Evolutionary conservation across 1,284 basidiomycete species (phyloP), one percentile per base, ranked within the genome.

Genomic region (Marasmius oreades): DNA sequence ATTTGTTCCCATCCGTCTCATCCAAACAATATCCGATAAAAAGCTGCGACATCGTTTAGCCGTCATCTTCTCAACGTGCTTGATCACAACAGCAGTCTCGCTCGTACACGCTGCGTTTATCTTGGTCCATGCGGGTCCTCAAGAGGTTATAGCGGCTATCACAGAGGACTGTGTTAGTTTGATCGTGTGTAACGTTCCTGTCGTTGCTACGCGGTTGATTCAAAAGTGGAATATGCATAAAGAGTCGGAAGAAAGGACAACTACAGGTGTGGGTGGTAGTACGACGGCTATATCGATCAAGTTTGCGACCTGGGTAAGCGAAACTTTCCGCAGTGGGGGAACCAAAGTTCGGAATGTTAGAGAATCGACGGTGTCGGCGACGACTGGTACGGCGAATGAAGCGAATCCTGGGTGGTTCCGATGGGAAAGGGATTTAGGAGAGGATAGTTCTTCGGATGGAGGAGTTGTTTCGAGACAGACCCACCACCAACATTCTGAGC

Each of bases 71-170:
- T 71, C 69, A 6, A 72, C 70, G 7, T 66, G 64, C 46, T 66
- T 71, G 16, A 62, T 70, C 18, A 70, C 67, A 2, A 71, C 70
- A 2, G 65, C 73, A 36, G 72, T 73, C 16, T 71, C 70, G 22
- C 66, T 73, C 37, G 70, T 73, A 5, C 72, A 73, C 53, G 70
- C 70, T 2, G 65, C 62, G 7, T 69, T 66, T 53, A 71, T 73
- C 50, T 64, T 73, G 52, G 18, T 53, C 23, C 18, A 26, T 28
- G 39, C 52, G 23, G 52, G 52, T n/a, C 52, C 34, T 26, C 52
- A 53, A 53, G 52, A 53, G 26, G 52, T 53, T 10, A 53, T 53
- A 37, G 52, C 52, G 10, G 52, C 52, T 2, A 53, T 53, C 22
- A 24, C 52, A 3, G 52, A 66, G 64, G 69, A 70, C 59, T 66